These are phyloP conservation scores for Kickxella alabastrina DNA, from an alignment of 192 early-diverging fungal genomes.

Conservation along the genomic window DNA sequence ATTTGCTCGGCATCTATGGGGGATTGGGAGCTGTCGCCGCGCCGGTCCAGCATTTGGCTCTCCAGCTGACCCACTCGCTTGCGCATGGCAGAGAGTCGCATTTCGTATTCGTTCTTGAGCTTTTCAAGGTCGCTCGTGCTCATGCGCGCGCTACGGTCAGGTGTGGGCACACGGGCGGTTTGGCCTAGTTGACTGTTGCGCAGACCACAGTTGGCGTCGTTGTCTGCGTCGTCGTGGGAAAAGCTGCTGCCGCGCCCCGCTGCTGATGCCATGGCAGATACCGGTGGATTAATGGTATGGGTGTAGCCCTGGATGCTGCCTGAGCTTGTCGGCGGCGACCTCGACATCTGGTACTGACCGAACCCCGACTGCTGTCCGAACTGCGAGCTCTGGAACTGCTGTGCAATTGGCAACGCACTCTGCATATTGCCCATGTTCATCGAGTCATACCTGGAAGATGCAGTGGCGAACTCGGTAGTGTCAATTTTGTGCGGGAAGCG, in stretches of 20 bases:
- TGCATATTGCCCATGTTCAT: conserved; percentile 26
- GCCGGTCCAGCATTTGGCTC: conserved; percentile 52
- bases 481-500: conserved; percentile 49
- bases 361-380: conserved; percentile 8
- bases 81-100: conserved; percentile 56
- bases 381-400: conserved; percentile 7
- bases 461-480: too few relatives aligned
- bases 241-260: conserved; percentile 1
- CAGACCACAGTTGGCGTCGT: conserved; percentile 24
- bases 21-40: conserved; percentile 36
- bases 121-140: conserved; percentile 43
- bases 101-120: conserved; percentile 61
- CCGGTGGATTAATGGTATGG: conserved; percentile 1
- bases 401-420: conserved; percentile 13
- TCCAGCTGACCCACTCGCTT: conserved; percentile 68
- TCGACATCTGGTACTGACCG: conserved; percentile 12
- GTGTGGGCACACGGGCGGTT: conserved; percentile 9
- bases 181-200: conserved; percentile 16
- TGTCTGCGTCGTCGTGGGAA: conserved; percentile 17
- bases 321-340: conserved; percentile 35
- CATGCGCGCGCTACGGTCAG: conserved; percentile 16
- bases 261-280: not conserved
- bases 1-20: conserved; percentile 31
- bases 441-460: conserved; percentile 40
- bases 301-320: conserved; percentile 17